Evolutionary conservation across 2,329 filamentous ascomycete species (phyloP), one percentile per base, ranked within the genome.

Genomic region (Botrytis elliptica): DNA sequence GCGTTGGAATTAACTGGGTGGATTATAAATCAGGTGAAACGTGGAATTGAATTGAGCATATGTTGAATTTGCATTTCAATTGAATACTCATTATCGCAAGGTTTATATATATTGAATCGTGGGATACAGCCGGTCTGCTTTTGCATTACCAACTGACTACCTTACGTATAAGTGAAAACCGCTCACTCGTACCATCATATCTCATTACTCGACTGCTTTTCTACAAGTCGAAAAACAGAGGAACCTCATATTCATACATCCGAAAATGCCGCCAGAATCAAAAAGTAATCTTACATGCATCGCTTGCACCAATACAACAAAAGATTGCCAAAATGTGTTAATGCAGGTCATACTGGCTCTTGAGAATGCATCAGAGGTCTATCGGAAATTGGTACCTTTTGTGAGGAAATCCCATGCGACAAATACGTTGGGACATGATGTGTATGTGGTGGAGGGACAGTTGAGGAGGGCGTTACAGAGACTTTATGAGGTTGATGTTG

Each of bases 251-350:
- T 49, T n/a, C 12, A 33, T 1, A 46, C 6, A 1, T 10, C n/a
- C 63, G 20, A 49, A 66, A 3, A 71, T 71, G 70, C 70, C 70
- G 40, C 70, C 70, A 71, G 33, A 62, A 42, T 36, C 22, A 14
- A 25, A 20, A 44, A 68, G 36, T 46, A 40, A 40, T 40, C 38
- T 40, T 40, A 38, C n/a, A 16, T 71, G 70, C 60, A 22, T 4
- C 10, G 55, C 70, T 29, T 71, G 70, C 40, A 38, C 5, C 25
- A 44, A 65, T 16, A 66, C 57, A 16, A 38, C 33, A 33, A 52
- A 9, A 25, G 6, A 70, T 3, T 44, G 49, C 18, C 67, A 59
- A 10, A 59, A 40, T 38, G 55, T 71, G 0, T 38, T 71, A 1
- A 33, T 18, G 22, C 70, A 71, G 44, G 49, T 55, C 12, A 66